These are phyloP conservation scores for Cladosporium sp. DNA, from an alignment of 2,329 filamentous ascomycete species.

Conservation along the genomic window DNA sequence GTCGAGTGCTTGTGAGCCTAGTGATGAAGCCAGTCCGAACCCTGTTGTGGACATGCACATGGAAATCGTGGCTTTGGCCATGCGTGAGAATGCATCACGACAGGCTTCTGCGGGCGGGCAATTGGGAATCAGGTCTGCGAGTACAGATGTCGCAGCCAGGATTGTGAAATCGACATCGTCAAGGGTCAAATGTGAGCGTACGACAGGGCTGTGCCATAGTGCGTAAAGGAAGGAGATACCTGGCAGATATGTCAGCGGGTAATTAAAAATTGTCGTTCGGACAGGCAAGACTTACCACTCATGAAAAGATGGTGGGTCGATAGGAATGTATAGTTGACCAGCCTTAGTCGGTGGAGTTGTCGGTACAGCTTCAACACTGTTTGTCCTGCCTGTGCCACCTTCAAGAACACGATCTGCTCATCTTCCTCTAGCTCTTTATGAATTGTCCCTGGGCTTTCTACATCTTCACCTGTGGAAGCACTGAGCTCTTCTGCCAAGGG, in stretches of 20 bases:
- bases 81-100: constrained; percentile 90
- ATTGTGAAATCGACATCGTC: constrained; percentile 99
- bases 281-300: constrained; percentile 66
- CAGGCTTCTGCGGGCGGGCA: constrained; percentile 94
- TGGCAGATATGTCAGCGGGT: constrained; percentile 36
- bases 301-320: constrained; percentile 97
- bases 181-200: constrained; percentile 81
- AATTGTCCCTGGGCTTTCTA: constrained; percentile 55
- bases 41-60: constrained; percentile 90
- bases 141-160: constrained; percentile 86
- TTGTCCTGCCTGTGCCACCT: constrained; percentile 92
- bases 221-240: constrained; percentile 91
- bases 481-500: constrained; percentile 78
- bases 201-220: constrained; percentile 92
- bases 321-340: constrained; percentile 95
- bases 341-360: constrained; percentile 79
- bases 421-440: constrained; percentile 72
- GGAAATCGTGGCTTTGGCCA: constrained; percentile 91
- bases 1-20: constrained; percentile 34
- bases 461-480: constrained; percentile 56
- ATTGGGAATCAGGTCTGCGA: constrained; percentile 88
- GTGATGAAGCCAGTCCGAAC: constrained; percentile 58
- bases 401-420: constrained; percentile 88
- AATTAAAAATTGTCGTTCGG: no score
- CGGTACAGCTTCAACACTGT: constrained; percentile 89